Evolutionary conservation across 352 stramenopile genomes (phyloP), one percentile per base, ranked within the genome.

Genomic region (Phytophthora ramorum): DNA sequence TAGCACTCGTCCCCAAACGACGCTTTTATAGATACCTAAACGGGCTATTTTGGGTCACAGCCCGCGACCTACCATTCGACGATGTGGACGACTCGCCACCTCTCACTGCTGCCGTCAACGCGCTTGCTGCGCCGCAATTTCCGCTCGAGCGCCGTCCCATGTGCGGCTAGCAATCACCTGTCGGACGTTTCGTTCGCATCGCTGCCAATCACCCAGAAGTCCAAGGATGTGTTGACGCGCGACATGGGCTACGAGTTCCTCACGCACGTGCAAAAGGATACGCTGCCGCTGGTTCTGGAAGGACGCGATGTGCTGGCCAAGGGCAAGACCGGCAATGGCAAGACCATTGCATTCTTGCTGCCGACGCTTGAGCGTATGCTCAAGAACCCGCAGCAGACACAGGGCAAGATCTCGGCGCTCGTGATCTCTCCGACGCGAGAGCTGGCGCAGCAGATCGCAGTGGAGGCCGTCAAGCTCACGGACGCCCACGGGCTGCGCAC

Each of bases 361-460:
- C 86, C 86, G 5, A 63, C 85, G 16, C 52, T 97, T 2, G 88
- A 97, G 70, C 78, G 76, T 17, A 90, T 97, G 51, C 67, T 97
- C 20, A 88, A 77, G 43, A 67, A 70, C 30, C 64, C 75, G 14
- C 63, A 70, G 10, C 83, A 78, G 48, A 58, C 61, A 8, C 34
- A 78, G 19, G 90, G 98, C 69, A 97, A 95, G 13, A 85, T 98
- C 16, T 95, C 90, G 43, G 94, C 89, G 4, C 83, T 99, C 20
- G 80, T 99, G 10, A 93, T 99, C 55, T 98, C 93, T 22, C 97
- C 97, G 7, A 99, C 97, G 50, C 82, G 97, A 32, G 97, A 99
- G 73, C 70, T 99, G 32, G 97, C 97, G 13, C 79, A 98, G 46
- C 97, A 99, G 82, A 99, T 99, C 59, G 77, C 81, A n/a, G 83